A percentile compares a stretch with the other conserved stretches of the same genome.
Evolutionary conservation across 2,329 filamentous ascomycete genomes (phyloP).

Genomic region (Corinectria fuckeliana): DNA sequence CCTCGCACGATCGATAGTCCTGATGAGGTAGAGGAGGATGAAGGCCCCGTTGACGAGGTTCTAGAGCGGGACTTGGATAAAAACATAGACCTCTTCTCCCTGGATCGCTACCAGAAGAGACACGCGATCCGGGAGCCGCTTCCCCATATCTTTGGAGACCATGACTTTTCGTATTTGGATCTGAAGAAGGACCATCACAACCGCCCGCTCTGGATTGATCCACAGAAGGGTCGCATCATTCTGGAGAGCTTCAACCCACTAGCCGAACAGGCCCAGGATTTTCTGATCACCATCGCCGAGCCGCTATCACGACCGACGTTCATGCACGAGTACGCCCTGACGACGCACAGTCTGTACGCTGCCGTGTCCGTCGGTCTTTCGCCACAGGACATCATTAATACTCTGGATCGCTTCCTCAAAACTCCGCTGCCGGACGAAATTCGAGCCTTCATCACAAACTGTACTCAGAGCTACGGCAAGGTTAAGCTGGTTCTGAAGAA

Average conservation of each 20-base stretch:
- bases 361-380: constrained; percentile 94
- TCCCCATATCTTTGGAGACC: constrained; percentile 53
- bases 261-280: constrained; percentile 87
- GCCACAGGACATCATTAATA: constrained; percentile 87
- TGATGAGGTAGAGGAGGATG: constrained; percentile 58
- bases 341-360: constrained; percentile 91
- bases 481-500: constrained; percentile 95
- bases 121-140: constrained; percentile 52
- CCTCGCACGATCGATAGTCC: constrained; percentile 63
- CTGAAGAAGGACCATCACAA: constrained; percentile 90
- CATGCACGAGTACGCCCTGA: constrained; percentile 92
- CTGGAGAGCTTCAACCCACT: constrained; percentile 93
- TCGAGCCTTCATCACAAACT: constrained; percentile 76
- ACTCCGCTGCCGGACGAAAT: constrained; percentile 84
- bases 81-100: constrained; percentile 66
- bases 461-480: constrained; percentile 91
- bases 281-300: constrained; percentile 94
- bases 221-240: constrained; percentile 83
- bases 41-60: constrained; percentile 57
- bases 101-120: constrained; percentile 58
- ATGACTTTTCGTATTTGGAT: constrained; percentile 81
- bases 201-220: constrained; percentile 93
- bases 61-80: constrained; percentile 62
- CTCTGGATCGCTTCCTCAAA: constrained; percentile 87
- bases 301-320: constrained; percentile 88